Base-by-base conservation (phyloP, 768 basidiomycete species). In the Cystobasidium onofrii region DNA sequence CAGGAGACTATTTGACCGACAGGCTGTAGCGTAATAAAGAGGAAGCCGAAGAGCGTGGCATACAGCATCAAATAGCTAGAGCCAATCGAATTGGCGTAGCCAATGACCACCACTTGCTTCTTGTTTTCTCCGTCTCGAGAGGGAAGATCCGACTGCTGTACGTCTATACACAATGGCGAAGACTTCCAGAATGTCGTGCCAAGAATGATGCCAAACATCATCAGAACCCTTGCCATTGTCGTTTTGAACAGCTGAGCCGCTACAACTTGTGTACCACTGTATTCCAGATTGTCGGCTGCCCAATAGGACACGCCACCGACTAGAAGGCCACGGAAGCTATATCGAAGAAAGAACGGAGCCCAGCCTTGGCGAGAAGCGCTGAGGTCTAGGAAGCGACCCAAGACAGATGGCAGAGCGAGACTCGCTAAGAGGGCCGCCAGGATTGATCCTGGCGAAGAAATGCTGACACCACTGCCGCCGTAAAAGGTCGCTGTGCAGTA, bases 401-500 rank as follows among this genome's bases (percentile, higher is more conserved):
- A 83, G 34, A 84, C 78, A 41, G 81, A 83, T 0, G 95, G 91
- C 0, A 89, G 76, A 46, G 82, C 81, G 31, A 88, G 76, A 0
- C 89, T 86, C 0, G 84, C 79, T 0, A 86, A 86, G 7, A 89
- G 78, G 18, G 86, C 84, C n/a, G 88, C 80, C 23, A 86, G 74
- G 27, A 92, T 18, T 34, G 33, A 27, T 75, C 74, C 1, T 64
- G 67, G 10, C 72, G 60, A 12, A 43, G n/a, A 25, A 73, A 67
- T 46, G 34, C 69, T 71, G 36, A 46, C 39, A 4, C 69, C 69
- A 34, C 69, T 71, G 23, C 20, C 33, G 54, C 69, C 69, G 80
- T 90, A 96, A 83, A 94, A 98, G 0, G 95, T 94, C 67, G 93
- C 89, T 75, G 86, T 84, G 79, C 96, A 99, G 33, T 87, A 89